Conservation (phyloP, 2,329 filamentous ascomycete genomes). For the Penicillium paneum region DNA sequence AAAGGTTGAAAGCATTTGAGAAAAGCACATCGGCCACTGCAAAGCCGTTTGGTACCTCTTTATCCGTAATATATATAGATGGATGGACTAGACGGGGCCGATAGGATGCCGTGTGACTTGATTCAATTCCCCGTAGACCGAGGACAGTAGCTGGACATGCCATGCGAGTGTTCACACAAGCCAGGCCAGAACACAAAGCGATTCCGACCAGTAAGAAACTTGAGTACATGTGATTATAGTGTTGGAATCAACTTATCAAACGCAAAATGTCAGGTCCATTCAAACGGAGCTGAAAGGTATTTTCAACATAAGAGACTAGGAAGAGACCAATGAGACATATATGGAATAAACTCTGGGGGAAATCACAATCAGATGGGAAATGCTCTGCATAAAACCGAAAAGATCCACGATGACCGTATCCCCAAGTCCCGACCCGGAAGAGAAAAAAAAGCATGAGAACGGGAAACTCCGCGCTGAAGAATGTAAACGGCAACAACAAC, state of each 20-base stretch:
- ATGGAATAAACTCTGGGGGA: background rate
- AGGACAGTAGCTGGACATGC: background rate
- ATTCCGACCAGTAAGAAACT: background rate
- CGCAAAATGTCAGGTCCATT: background rate
- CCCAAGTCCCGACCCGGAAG: background rate
- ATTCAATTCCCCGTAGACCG: constrained; percentile 3
- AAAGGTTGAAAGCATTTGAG: too few relatives aligned
- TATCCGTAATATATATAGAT: background rate
- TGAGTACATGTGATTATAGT: background rate
- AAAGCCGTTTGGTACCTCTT: background rate
- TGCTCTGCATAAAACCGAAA: constrained; percentile 8
- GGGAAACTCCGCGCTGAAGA: constrained; percentile 23
- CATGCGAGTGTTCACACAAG: constrained; percentile 9
- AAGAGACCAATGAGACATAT: background rate
- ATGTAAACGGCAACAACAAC: constrained; percentile 8
- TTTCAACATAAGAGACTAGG: background rate
- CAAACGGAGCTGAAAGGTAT: background rate
- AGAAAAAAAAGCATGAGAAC: constrained; percentile 8
- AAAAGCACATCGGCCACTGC: background rate
- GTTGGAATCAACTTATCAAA: background rate
- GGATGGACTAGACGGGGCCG: background rate
- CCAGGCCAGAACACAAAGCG: background rate
- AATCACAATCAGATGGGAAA: constrained; percentile 10
- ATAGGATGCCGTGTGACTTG: constrained; percentile 14
- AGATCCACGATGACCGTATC: background rate